A percentile compares a stretch with the other conserved stretches of the same genome.
Evolutionary conservation across 768 basidiomycete genomes (phyloP).

Genomic region (Russula brevipes): DNA sequence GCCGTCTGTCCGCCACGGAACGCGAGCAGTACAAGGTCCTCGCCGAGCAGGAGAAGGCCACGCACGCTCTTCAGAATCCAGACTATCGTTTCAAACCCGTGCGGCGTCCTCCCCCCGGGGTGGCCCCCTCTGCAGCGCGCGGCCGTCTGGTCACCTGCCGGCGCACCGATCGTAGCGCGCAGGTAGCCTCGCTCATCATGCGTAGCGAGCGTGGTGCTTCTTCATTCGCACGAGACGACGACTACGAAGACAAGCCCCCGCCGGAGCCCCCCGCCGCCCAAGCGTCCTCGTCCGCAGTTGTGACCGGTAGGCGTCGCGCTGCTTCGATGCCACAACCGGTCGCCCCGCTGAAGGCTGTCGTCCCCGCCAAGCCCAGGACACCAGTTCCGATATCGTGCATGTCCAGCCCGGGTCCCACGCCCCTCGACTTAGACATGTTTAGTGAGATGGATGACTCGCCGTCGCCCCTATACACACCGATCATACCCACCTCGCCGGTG

Average conservation of each 20-base stretch:
- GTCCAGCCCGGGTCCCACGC: conserved; percentile 17
- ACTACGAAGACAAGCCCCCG: neutral
- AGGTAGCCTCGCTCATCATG: conserved; percentile 13
- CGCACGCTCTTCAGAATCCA: conserved; percentile 54
- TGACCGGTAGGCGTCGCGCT: conserved; percentile 20
- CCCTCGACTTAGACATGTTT: conserved; percentile 18
- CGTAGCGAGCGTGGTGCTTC: conserved; percentile 14
- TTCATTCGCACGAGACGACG: neutral
- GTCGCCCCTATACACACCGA: conserved; percentile 19
- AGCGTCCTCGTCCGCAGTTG: neutral
- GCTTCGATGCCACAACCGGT: conserved; percentile 24
- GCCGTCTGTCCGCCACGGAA: conserved; percentile 44
- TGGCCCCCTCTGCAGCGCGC: neutral
- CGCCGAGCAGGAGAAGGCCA: conserved; percentile 52
- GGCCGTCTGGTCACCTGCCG: neutral
- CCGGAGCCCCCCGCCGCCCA: neutral
- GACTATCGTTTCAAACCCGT: conserved; percentile 59
- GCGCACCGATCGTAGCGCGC: conserved; percentile 19
- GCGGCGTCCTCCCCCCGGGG: conserved; percentile 17
- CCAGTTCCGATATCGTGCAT: conserved; percentile 16
- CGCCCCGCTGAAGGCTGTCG: neutral
- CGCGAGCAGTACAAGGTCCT: conserved; percentile 46
- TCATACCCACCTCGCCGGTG: conserved; percentile 5
- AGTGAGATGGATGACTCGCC: conserved; percentile 19
- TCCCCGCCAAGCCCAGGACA: conserved; percentile 1